Evolutionary conservation across 2,329 filamentous ascomycete genomes (phyloP).

Genomic region (Colletotrichum theobromicola): DNA sequence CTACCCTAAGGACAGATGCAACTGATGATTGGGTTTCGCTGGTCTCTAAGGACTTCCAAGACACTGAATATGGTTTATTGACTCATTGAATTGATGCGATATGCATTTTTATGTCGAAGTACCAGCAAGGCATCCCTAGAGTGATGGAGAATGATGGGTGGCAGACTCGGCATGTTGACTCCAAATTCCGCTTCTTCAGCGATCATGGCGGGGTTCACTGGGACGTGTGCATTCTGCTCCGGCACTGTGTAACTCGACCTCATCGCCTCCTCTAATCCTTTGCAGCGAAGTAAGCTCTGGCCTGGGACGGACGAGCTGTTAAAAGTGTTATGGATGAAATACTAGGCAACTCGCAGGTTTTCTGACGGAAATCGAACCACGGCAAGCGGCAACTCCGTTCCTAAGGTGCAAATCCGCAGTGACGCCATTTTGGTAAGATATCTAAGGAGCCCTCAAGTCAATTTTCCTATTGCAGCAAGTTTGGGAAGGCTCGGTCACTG

Average conservation of each 20-base stretch:
- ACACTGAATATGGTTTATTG: neutral
- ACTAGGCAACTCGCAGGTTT: neutral
- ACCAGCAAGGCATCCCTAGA: neutral
- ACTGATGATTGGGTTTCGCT: neutral
- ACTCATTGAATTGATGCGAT: neutral
- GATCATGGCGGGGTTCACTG: neutral
- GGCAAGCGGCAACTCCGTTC: neutral
- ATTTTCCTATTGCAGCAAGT: neutral
- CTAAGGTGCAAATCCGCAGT: neutral
- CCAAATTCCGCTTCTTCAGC: neutral
- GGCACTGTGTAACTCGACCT: neutral
- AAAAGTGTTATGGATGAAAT: neutral
- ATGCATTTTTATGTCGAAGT: neutral
- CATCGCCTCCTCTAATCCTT: neutral
- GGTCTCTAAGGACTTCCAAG: neutral
- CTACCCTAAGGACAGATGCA: neutral
- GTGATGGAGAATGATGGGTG: neutral
- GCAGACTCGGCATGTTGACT: neutral
- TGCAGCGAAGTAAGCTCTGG: rapidly evolving
- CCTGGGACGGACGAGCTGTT: neutral
- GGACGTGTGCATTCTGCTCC: neutral
- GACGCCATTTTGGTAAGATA: neutral
- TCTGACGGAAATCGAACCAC: too few relatives aligned
- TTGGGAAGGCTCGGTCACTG: neutral
- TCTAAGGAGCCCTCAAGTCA: neutral